These are phyloP conservation scores for Neostapfia colusana DNA, from an alignment of 176 grass and related monocot species.

Conservation along the genomic window DNA sequence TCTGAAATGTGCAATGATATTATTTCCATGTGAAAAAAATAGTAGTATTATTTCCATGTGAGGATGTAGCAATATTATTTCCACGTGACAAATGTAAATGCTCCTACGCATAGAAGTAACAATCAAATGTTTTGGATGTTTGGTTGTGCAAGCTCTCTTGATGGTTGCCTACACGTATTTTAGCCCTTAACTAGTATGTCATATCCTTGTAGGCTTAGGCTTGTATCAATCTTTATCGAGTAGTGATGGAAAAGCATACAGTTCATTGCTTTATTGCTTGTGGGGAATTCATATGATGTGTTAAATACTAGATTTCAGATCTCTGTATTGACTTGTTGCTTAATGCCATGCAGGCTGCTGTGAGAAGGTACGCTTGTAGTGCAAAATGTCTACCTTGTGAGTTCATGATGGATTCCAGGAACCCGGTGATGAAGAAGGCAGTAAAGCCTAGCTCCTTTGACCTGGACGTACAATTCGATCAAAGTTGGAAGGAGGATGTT, in stretches of 20 bases:
- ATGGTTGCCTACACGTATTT: not conserved
- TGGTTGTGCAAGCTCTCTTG: not conserved
- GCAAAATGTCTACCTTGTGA: conserved; percentile 1
- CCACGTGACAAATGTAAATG: too few species aligned
- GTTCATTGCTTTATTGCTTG: not conserved
- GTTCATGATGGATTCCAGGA: conserved; percentile 47
- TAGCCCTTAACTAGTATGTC: not conserved
- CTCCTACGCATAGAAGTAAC: too few species aligned
- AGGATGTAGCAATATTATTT: too few species aligned
- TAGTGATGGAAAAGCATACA: conserved; percentile 19
- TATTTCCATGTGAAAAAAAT: too few species aligned
- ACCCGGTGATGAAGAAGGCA: conserved; percentile 48
- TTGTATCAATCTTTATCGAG: conserved; percentile 13
- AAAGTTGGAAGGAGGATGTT: conserved; percentile 64
- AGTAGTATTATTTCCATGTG: too few species aligned
- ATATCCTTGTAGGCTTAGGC: conserved; percentile 23
- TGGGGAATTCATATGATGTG: conserved; percentile 1
- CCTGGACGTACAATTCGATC: conserved; percentile 50
- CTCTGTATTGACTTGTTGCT: conserved; percentile 24
- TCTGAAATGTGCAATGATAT: too few species aligned
- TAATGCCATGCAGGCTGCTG: conserved; percentile 39
- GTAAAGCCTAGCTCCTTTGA: conserved; percentile 43
- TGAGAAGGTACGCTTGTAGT: not conserved
- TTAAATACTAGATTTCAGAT: not conserved
- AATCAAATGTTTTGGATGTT: not conserved